phyloP scores from a whole-genome alignment of 2,329 filamentous ascomycete species.

The Bimuria novae-zelandiae region DNA sequence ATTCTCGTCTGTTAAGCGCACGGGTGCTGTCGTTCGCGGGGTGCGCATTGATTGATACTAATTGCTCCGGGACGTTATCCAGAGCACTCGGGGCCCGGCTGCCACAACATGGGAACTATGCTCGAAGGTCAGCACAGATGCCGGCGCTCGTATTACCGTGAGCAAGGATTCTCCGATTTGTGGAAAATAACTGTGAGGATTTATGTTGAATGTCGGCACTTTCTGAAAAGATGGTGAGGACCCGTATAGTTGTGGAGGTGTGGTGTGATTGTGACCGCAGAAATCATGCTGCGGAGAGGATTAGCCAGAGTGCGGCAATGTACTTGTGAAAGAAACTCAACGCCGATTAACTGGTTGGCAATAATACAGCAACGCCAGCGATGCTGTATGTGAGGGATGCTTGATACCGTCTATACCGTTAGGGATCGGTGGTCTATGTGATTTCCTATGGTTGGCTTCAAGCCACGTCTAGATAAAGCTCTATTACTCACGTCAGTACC shows the following conservation, averaged over 20 bases:
- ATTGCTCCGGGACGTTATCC: constrained; percentile 2
- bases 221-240: neutral
- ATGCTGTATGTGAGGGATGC: no score
- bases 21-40: neutral
- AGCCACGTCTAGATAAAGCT: no score
- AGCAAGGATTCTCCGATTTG: neutral
- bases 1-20: neutral
- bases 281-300: neutral
- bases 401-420: no score
- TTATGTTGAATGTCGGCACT: neutral
- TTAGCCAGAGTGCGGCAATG: no score
- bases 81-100: neutral
- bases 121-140: neutral
- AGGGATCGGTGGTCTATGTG: no score
- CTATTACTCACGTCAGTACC: no score
- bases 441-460: no score
- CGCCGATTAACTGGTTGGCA: no score
- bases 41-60: neutral
- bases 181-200: neutral
- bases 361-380: no score
- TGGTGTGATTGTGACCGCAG: neutral
- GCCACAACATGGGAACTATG: constrained; percentile 2
- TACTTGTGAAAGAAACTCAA: no score
- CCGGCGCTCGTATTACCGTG: neutral
- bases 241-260: neutral